phyloP scores from a whole-genome alignment of 2,329 filamentous ascomycete genomes.

The Periconia sp. region DNA sequence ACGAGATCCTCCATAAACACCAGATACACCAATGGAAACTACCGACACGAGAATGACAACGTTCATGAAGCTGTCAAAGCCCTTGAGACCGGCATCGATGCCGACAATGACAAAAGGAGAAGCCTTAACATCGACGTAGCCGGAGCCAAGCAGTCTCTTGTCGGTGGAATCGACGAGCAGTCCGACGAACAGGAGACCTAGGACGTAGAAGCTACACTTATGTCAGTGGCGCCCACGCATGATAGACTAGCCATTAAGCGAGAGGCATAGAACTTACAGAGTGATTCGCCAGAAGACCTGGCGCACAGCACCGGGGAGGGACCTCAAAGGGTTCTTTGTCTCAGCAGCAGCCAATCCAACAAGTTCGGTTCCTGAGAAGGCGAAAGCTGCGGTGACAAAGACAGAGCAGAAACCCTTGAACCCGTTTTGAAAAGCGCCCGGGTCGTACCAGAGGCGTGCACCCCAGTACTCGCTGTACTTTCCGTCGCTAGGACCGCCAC shows the following conservation, averaged over 20 bases:
- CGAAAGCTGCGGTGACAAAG: slow-evolving; percentile 77
- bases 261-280: slow-evolving; percentile 20
- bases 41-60: slow-evolving; percentile 69
- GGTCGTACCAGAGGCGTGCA: slow-evolving; percentile 65
- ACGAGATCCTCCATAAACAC: slow-evolving; percentile 63
- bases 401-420: slow-evolving; percentile 82
- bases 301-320: slow-evolving; percentile 51
- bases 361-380: slow-evolving; percentile 78
- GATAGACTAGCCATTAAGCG: background rate
- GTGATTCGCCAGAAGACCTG: slow-evolving; percentile 57
- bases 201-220: slow-evolving; percentile 50
- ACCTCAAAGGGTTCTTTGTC: slow-evolving; percentile 61
- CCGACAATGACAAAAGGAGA: slow-evolving; percentile 73
- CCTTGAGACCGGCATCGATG: slow-evolving; percentile 64
- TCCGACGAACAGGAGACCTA: slow-evolving; percentile 52
- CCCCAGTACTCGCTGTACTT: slow-evolving; percentile 61
- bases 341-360: slow-evolving; percentile 71
- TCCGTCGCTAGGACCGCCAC: slow-evolving; percentile 59
- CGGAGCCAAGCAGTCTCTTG: slow-evolving; percentile 40
- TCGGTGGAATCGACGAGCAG: slow-evolving; percentile 48
- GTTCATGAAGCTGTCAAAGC: slow-evolving; percentile 71
- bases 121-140: slow-evolving; percentile 46
- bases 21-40: slow-evolving; percentile 64
- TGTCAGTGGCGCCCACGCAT: slow-evolving; percentile 11
- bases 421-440: slow-evolving; percentile 72